These are phyloP conservation scores for Clitoria ternatea DNA, from an alignment of 306 rosid species.

Conservation along the genomic window DNA sequence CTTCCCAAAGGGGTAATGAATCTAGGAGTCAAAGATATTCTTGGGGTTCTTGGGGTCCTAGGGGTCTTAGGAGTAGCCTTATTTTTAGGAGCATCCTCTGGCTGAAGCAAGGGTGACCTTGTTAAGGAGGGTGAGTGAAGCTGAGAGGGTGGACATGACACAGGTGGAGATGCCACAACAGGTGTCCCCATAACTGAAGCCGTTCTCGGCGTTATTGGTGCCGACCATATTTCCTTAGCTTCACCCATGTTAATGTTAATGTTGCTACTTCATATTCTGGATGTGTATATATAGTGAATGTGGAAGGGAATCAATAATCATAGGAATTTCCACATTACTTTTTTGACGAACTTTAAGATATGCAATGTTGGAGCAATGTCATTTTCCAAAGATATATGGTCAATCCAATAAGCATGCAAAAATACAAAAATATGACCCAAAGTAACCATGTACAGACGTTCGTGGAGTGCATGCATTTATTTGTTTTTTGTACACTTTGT, in stretches of 20 bases:
- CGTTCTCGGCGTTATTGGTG: conserved; percentile 60
- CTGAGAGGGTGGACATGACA: conserved; percentile 72
- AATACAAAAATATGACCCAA: conserved; percentile 13
- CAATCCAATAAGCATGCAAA: conserved; percentile 24
- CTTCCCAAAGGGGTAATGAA: conserved; percentile 47
- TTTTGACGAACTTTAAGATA: not conserved
- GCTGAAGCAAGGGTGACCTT: conserved; percentile 46
- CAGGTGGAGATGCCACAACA: conserved; percentile 24
- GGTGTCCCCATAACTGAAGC: conserved; percentile 37
- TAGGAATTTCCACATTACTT: conserved; percentile 12
- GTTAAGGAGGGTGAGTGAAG: conserved; percentile 49
- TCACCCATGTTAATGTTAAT: conserved; percentile 44
- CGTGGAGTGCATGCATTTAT: not conserved
- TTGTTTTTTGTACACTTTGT: conserved; percentile 27
- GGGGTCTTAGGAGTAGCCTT: conserved; percentile 51
- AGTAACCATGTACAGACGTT: not conserved
- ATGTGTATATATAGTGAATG: conserved; percentile 6
- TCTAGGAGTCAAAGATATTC: conserved; percentile 40
- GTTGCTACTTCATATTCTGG: too few species aligned
- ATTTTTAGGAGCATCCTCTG: conserved; percentile 18
- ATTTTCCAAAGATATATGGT: conserved; percentile 7
- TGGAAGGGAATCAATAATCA: not conserved
- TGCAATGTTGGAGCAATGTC: not conserved
- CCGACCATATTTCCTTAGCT: conserved; percentile 52
- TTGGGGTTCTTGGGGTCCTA: conserved; percentile 41